Conservation (phyloP, 2,329 filamentous ascomycete genomes). For the Fusarium caatingaense region DNA sequence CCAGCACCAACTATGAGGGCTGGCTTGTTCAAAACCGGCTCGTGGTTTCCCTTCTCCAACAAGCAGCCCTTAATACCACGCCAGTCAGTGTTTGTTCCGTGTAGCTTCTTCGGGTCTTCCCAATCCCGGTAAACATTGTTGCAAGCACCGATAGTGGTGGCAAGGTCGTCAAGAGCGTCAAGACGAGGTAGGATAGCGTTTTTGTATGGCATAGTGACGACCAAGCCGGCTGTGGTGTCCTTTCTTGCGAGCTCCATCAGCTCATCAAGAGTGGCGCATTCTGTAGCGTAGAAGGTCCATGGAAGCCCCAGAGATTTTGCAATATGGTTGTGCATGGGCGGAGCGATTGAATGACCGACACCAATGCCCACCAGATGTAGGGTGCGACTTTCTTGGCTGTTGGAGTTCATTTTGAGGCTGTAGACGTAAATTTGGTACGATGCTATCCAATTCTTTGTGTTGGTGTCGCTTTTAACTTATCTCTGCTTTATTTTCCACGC, state of each 20-base stretch:
- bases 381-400: not conserved
- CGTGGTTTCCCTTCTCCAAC: not conserved
- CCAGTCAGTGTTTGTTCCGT: slow-evolving; percentile 5
- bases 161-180: not conserved
- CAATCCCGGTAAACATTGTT: slow-evolving; percentile 13
- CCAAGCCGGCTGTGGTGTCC: not conserved
- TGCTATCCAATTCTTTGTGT: not conserved
- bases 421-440: not conserved
- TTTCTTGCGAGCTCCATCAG: not conserved
- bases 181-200: slow-evolving; percentile 6
- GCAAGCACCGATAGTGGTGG: slow-evolving; percentile 3
- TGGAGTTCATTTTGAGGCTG: not conserved
- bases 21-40: slow-evolving; percentile 12
- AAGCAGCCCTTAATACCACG: not conserved
- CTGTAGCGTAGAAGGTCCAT: slow-evolving; percentile 16
- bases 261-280: not conserved
- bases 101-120: not conserved
- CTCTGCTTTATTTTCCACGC: not conserved
- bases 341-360: slow-evolving; percentile 17
- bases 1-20: slow-evolving; percentile 12
- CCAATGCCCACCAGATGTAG: slow-evolving; percentile 18
- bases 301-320: slow-evolving; percentile 1
- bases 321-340: slow-evolving; percentile 19
- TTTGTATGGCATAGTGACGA: slow-evolving; percentile 18
- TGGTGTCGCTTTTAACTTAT: not conserved